Evolutionary conservation across 495 filamentous ascomycete species (phyloP).

Genomic region (Aspergillus asperescens): DNA sequence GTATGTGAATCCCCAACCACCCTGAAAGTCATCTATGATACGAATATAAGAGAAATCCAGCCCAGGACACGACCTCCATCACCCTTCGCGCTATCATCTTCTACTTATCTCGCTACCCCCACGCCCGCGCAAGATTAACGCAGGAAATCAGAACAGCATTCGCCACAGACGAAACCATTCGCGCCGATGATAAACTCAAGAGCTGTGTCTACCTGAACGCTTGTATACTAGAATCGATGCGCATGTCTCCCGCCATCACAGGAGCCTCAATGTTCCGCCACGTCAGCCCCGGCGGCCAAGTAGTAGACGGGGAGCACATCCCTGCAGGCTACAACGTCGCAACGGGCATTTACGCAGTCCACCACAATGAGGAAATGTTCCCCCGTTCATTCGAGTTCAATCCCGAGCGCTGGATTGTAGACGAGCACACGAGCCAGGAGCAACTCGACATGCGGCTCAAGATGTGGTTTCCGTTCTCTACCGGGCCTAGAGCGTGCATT

Average conservation of each 20-base stretch:
- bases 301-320: conserved; percentile 32
- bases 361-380: conserved; percentile 52
- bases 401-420: conserved; percentile 49
- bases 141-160: conserved; percentile 49
- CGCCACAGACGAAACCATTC: conserved; percentile 47
- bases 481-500: conserved; percentile 54
- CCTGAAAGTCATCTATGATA: too few species aligned
- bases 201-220: conserved; percentile 28
- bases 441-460: conserved; percentile 28
- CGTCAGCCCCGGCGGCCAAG: conserved; percentile 54
- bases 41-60: background rate
- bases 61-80: conserved; percentile 59
- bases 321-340: conserved; percentile 51
- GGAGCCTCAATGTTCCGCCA: conserved; percentile 50
- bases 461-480: conserved; percentile 55
- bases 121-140: conserved; percentile 16
- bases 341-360: conserved; percentile 50
- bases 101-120: conserved; percentile 57
- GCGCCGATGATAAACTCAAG: conserved; percentile 34
- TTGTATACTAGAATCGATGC: conserved; percentile 68
- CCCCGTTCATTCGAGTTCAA: conserved; percentile 45
- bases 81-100: conserved; percentile 58
- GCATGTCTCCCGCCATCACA: conserved; percentile 61
- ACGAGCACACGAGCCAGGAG: conserved; percentile 10
- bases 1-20: too few species aligned